Conservation (phyloP, 306 rosid species). For the Prunus padus region DNA sequence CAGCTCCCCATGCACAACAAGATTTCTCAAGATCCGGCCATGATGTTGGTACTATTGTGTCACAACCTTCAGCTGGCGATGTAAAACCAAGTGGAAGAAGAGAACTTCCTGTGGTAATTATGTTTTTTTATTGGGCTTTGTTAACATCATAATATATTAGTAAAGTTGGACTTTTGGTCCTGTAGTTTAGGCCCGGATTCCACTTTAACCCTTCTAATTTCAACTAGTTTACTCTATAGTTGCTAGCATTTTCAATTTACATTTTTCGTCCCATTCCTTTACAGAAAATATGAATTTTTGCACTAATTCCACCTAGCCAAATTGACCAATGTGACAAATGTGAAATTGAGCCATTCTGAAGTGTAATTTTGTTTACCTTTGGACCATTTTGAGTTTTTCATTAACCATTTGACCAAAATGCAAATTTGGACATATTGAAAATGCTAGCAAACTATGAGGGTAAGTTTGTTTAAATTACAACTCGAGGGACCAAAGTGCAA, state of each 20-base stretch:
- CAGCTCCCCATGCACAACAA: slow-evolving; percentile 48
- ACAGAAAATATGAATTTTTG: background rate
- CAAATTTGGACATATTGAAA: background rate
- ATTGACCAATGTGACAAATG: background rate
- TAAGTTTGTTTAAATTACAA: background rate
- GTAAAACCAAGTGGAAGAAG: slow-evolving; percentile 57
- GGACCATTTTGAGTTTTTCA: background rate
- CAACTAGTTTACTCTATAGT: background rate
- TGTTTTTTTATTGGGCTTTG: slow-evolving; percentile 18
- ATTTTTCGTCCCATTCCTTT: background rate
- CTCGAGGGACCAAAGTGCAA: background rate
- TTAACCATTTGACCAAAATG: background rate
- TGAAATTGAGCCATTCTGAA: background rate
- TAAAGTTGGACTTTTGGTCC: background rate
- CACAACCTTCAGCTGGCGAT: slow-evolving; percentile 52
- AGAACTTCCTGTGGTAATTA: slow-evolving; percentile 73
- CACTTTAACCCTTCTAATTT: background rate
- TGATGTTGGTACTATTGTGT: slow-evolving; percentile 30
- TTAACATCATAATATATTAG: background rate
- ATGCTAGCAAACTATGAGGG: background rate
- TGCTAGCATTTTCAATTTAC: background rate
- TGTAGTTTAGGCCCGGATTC: background rate
- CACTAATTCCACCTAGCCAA: background rate
- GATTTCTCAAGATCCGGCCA: slow-evolving; percentile 39
- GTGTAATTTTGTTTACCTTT: background rate